phyloP scores from a whole-genome alignment of 768 basidiomycete species.

The Dioszegia hungarica region DNA sequence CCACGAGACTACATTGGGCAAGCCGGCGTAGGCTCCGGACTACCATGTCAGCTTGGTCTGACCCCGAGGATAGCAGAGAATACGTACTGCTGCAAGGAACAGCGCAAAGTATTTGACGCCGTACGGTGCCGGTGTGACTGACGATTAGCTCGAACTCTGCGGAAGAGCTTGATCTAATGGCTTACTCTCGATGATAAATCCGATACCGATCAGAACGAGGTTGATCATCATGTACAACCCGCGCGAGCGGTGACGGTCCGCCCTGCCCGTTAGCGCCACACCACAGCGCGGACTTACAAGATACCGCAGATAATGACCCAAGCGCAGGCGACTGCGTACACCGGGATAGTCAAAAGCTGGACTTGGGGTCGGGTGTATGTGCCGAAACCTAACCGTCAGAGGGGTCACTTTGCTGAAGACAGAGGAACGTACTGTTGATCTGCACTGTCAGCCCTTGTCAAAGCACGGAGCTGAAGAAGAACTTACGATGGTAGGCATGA shows the following conservation, averaged over 20 bases:
- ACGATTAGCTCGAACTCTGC: no score
- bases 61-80: not conserved
- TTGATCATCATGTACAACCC: not conserved
- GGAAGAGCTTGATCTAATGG: not conserved
- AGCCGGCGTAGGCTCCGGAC: not conserved
- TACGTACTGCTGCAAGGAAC: not conserved
- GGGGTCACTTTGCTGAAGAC: not conserved
- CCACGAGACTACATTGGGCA: not conserved
- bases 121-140: not conserved
- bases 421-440: not conserved
- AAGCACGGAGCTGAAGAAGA: not conserved
- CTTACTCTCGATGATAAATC: not conserved
- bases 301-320: not conserved
- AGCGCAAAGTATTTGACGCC: not conserved
- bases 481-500: not conserved
- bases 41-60: not conserved
- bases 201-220: not conserved
- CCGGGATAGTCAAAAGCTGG: not conserved
- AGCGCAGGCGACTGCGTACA: not conserved
- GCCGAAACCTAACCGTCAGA: not conserved
- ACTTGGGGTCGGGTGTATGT: not conserved
- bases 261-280: not conserved
- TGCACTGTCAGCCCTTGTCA: not conserved
- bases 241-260: not conserved
- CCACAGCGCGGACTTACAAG: not conserved